A percentile compares a stretch with the other conserved stretches of the same genome.
phyloP scores from a whole-genome alignment of 805 yeast species.

The Cyberlindnera americana region DNA sequence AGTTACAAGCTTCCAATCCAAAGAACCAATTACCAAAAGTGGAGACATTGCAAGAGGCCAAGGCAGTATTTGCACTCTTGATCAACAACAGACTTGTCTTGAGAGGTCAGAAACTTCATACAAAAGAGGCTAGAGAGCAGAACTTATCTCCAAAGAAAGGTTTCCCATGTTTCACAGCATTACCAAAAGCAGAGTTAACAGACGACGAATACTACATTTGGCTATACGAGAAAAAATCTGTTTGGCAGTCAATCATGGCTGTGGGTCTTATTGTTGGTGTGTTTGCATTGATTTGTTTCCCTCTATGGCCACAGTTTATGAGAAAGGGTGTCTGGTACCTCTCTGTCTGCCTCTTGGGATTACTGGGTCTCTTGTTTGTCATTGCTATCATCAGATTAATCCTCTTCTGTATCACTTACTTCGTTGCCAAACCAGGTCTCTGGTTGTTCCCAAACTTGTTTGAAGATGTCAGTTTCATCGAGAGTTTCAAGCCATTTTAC shows the following conservation, averaged over 20 bases:
- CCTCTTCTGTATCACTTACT: slow-evolving; percentile 56
- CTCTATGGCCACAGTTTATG: slow-evolving; percentile 92
- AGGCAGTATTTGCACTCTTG: slow-evolving; percentile 57
- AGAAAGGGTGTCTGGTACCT: slow-evolving; percentile 88
- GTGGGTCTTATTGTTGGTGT: slow-evolving; percentile 52
- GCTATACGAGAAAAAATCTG: slow-evolving; percentile 67
- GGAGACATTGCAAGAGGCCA: slow-evolving; percentile 50
- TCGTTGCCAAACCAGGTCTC: slow-evolving; percentile 66
- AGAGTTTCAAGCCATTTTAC: slow-evolving; percentile 86
- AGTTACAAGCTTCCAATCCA: slow-evolving; percentile 45
- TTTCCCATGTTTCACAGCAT: slow-evolving; percentile 55
- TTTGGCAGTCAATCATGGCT: slow-evolving; percentile 39
- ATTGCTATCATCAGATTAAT: slow-evolving; percentile 78
- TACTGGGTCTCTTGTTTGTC: slow-evolving; percentile 71
- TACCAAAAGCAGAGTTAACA: slow-evolving; percentile 53
- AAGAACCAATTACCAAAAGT: slow-evolving; percentile 47
- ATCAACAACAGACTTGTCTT: slow-evolving; percentile 71
- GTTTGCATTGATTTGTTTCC: slow-evolving; percentile 72
- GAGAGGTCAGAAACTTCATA: slow-evolving; percentile 73
- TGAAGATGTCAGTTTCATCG: slow-evolving; percentile 92
- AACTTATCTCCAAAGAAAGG: slow-evolving; percentile 61
- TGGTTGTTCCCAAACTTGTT: slow-evolving; percentile 97
- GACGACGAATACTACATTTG: slow-evolving; percentile 79
- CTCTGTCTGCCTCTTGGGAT: slow-evolving; percentile 70
- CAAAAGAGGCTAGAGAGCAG: slow-evolving; percentile 58